Base-by-base conservation (phyloP, 345 rosid genomes). In the Carallia brachiata region DNA sequence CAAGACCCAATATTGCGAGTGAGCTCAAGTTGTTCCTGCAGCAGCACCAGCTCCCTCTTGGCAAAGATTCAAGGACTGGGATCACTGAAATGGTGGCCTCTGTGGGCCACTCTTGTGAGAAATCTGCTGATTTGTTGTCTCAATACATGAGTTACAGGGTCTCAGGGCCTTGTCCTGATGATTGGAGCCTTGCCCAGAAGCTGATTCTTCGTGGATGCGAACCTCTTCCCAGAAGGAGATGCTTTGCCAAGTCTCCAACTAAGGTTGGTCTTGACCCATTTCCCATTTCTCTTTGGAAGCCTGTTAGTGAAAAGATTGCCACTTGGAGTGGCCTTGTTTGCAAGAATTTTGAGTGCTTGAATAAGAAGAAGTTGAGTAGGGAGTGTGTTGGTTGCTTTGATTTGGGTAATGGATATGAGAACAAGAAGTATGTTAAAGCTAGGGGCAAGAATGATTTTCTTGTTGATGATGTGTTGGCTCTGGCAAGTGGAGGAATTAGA, bases 251-350 rank as follows among this genome's bases (percentile, higher is more conserved):
- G 67, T 70, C 88, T 1, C 69, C 83, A 62, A 80, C 87, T 3
- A 92, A 92, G 85, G 83, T 82, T 68, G 94, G 87, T 79, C 86
- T 95, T 67, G 52, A 36, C 17, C 72, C 78, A 32, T 77, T 72
- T 52, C 96, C 97, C 52, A 63, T 32, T 70, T 95, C 99, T 2
- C 69, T 95, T 0, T 95, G 98, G 99, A 85, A 83, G 68, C 78
- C 89, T 75, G 87, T 90, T 52, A 81, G 89, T 75, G 89, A 92
- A 71, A 95, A 92, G 86, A 79, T 81, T 67, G 82, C 84, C 12
- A 88, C 84, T 79, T 95, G 99, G 99, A 90, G 96, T 70, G 98
- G 98, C 10, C 78, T 92, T 57, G 96, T 92, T 50, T 95, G 99
- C 76, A 89, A 92, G 84, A 84, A 76, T 69, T 78, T 95, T 28